Percentiles rank a stretch among this genome's conserved stretches.
These are phyloP conservation scores for Podaxis pistillaris DNA, from an alignment of 768 basidiomycete genomes.

Conservation along the genomic window DNA sequence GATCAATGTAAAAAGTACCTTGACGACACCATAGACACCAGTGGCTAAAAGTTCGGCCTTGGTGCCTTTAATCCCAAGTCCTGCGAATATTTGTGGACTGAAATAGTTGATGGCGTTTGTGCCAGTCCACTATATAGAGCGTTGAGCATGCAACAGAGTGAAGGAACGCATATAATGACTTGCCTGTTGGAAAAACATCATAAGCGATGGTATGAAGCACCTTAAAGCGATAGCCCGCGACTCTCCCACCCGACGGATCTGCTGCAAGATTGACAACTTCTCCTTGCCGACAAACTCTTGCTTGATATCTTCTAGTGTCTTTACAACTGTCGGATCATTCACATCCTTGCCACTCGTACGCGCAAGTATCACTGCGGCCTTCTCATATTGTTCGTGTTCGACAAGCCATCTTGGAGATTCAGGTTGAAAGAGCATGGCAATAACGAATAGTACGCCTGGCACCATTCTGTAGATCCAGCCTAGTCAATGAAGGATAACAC, in stretches of 20 bases:
- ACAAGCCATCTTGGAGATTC: constrained; percentile 61
- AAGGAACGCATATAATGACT: background rate
- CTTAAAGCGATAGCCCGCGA: constrained; percentile 39
- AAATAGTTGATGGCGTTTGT: constrained; percentile 58
- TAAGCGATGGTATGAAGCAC: constrained; percentile 42
- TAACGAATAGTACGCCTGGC: constrained; percentile 47
- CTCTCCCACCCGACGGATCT: constrained; percentile 44
- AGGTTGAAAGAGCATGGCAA: constrained; percentile 46
- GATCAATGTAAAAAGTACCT: constrained; percentile 19
- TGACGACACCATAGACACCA: constrained; percentile 38
- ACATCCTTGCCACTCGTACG: constrained; percentile 29
- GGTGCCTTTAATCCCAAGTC: constrained; percentile 44
- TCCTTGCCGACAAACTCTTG: constrained; percentile 45
- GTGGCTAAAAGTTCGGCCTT: constrained; percentile 48
- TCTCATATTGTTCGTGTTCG: constrained; percentile 40
- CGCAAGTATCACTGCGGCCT: constrained; percentile 40
- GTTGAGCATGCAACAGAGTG: background rate
- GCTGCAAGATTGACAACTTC: constrained; percentile 29
- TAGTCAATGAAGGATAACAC: background rate
- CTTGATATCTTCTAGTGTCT: constrained; percentile 45
- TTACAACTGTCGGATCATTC: constrained; percentile 33
- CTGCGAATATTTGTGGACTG: constrained; percentile 48
- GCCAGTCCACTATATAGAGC: constrained; percentile 42
- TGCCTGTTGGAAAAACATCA: constrained; percentile 44
- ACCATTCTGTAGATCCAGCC: constrained; percentile 30